Conservation (phyloP, 345 rosid species). For the Erysimum cheiranthoides region DNA sequence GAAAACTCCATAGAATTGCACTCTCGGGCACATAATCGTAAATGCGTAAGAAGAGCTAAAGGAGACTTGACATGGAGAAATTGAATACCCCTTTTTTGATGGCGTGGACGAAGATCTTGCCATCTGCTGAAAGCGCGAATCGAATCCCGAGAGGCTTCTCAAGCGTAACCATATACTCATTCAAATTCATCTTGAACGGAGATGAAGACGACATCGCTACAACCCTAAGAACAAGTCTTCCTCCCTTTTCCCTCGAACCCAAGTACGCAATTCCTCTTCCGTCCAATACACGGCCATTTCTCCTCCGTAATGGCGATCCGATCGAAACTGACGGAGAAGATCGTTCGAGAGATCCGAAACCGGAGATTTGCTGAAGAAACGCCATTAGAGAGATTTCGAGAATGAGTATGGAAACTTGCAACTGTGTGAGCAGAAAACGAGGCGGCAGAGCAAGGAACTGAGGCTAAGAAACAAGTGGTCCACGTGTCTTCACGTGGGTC, state of each 20-base stretch:
- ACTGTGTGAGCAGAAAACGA: conserved; percentile 35
- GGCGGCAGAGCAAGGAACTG: conserved; percentile 11
- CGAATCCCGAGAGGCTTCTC: conserved; percentile 90
- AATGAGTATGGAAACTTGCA: conserved; percentile 12
- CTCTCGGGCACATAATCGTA: too few species aligned
- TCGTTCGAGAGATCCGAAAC: conserved; percentile 51
- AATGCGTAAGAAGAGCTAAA: too few species aligned
- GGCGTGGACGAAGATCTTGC: conserved; percentile 79
- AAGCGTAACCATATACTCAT: conserved; percentile 93
- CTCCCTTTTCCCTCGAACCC: conserved; percentile 10
- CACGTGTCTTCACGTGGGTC: conserved; percentile 53
- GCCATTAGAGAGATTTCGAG: conserved; percentile 23
- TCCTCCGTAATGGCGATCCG: conserved; percentile 40
- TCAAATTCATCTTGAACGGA: conserved; percentile 70
- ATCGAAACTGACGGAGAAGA: conserved; percentile 19
- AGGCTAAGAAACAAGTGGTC: conserved; percentile 49
- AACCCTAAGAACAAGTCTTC: conserved; percentile 38
- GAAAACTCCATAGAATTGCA: too few species aligned
- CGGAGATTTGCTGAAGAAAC: conserved; percentile 53
- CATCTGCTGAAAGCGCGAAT: conserved; percentile 73
- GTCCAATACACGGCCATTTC: conserved; percentile 38
- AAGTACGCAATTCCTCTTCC: conserved; percentile 34
- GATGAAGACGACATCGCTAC: conserved; percentile 56
- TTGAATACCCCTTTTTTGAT: conserved; percentile 73
- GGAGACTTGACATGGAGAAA: neutral